A percentile compares a stretch with the other conserved stretches of the same genome.
These are phyloP conservation scores for Pseudopyrenochaeta lycopersici DNA, from an alignment of 2,329 filamentous ascomycete species.

Conservation along the genomic window DNA sequence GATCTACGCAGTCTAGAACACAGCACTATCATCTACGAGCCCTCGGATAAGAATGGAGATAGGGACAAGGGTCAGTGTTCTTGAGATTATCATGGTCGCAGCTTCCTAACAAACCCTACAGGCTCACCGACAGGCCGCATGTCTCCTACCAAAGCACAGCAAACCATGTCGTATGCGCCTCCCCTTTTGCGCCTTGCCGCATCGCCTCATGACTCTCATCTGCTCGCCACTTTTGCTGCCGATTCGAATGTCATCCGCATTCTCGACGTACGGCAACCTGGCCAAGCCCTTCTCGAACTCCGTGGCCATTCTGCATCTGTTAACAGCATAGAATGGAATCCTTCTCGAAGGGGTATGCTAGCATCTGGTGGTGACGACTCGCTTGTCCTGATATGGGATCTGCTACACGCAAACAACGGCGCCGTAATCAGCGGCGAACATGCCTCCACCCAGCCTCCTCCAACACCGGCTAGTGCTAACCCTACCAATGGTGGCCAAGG, in stretches of 20 bases:
- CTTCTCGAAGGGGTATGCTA: conserved; percentile 82
- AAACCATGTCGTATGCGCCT: conserved; percentile 71
- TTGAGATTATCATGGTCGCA: neutral
- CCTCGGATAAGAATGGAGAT: conserved; percentile 78
- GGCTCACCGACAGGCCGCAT: conserved; percentile 62
- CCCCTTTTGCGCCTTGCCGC: conserved; percentile 84
- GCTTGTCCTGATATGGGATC: conserved; percentile 91
- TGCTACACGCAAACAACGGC: conserved; percentile 73
- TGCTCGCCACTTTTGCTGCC: conserved; percentile 95
- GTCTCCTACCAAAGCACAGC: conserved; percentile 78
- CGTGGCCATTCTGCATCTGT: conserved; percentile 85
- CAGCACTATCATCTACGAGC: conserved; percentile 99
- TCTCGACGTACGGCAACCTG: conserved; percentile 93
- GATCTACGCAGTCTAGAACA: conserved; percentile 95
- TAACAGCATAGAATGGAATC: conserved; percentile 97
- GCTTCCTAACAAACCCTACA: conserved; percentile 15
- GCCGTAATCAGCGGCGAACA: conserved; percentile 57
- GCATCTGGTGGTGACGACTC: conserved; percentile 93
- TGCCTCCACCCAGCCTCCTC: conserved; percentile 35
- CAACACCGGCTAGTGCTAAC: conserved; percentile 32
- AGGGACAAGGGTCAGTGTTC: conserved; percentile 53
- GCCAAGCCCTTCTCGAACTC: conserved; percentile 91
- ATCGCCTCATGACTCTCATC: conserved; percentile 92
- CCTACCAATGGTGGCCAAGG: conserved; percentile 39
- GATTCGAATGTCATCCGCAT: conserved; percentile 94